Evolutionary conservation across 768 basidiomycete species (phyloP).

Genomic region (Trichaptum fuscoviolaceum): DNA sequence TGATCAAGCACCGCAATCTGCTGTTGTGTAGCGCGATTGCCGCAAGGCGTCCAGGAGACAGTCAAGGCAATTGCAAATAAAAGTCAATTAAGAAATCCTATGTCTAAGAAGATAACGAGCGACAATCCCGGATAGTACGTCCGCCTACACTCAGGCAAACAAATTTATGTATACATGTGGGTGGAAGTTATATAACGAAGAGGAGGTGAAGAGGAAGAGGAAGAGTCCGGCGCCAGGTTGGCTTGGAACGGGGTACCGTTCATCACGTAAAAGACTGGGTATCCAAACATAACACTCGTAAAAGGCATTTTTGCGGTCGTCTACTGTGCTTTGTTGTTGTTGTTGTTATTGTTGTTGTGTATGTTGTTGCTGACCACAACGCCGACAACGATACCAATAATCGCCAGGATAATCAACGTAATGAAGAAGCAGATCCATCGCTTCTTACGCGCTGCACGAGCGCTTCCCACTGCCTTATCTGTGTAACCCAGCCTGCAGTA

Average conservation of each 20-base stretch:
- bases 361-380: slow-evolving; percentile 49
- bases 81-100: neutral
- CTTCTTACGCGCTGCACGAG: slow-evolving; percentile 87
- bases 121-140: slow-evolving; percentile 1
- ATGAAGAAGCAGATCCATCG: slow-evolving; percentile 96
- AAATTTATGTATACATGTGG: neutral
- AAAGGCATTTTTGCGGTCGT: neutral
- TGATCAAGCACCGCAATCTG: neutral
- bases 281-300: neutral
- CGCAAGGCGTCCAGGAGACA: neutral
- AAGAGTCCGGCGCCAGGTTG: slow-evolving; percentile 1
- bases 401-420: slow-evolving; percentile 53
- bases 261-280: neutral
- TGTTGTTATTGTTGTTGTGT: slow-evolving; percentile 29
- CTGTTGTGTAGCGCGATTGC: neutral
- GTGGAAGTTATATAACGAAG: neutral
- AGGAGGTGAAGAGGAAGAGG: neutral
- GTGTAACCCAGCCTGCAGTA: slow-evolving; percentile 67
- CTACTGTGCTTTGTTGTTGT: slow-evolving; percentile 17
- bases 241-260: neutral
- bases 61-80: neutral
- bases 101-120: neutral
- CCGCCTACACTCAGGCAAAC: neutral
- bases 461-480: slow-evolving; percentile 80
- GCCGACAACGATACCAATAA: slow-evolving; percentile 59